Evolutionary conservation across 345 rosid genomes (phyloP), one percentile per base, ranked within the genome.

Genomic region (Punica granatum): DNA sequence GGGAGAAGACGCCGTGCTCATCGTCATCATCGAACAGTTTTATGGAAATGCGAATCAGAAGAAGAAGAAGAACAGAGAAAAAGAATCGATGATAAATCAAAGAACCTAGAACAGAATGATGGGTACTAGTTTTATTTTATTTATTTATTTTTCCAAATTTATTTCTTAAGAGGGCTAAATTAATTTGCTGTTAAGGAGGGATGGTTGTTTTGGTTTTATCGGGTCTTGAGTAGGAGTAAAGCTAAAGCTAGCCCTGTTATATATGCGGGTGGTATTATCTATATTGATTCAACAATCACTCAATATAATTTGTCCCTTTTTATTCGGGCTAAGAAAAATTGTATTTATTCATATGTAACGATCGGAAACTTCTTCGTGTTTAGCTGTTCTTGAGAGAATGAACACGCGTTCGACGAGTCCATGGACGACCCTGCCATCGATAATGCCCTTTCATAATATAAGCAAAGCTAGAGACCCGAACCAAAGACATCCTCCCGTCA

Each of bases 221-320:
- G 75, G 70, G 35, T 77, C 60, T 84, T 73, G 95, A 90, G 92
- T 92, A 88, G 77, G 82, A 80, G 90, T 88, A 75, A 88, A 84
- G 90, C 73, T 59, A 88, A 88, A 85, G 93, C 66, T 28, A 56
- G 34, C 61, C 61, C 41, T 37, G 41, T 37, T 37, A 56, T 65
- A 77, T 63, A 70, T 62, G 62, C 51, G 74, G 71, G 66, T 72
- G 56, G 67, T 62, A 67, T 49, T 28, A 69, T 65, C 26, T 21
- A 39, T 56, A 26, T 46, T n/a, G n/a, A n/a, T n/a, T n/a, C n/a
- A n/a, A n/a, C n/a, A n/a, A n/a, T 19, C 33, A 10, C 31, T 18
- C 48, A 67, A 16, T 37, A 21, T 43, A 18, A 9, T 16, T 23
- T 39, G 11, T 16, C 30, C 12, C 73, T 76, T 66, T 77, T 79